phyloP scores from a whole-genome alignment of 192 early-diverging fungal genomes.

The Linderina pennispora region DNA sequence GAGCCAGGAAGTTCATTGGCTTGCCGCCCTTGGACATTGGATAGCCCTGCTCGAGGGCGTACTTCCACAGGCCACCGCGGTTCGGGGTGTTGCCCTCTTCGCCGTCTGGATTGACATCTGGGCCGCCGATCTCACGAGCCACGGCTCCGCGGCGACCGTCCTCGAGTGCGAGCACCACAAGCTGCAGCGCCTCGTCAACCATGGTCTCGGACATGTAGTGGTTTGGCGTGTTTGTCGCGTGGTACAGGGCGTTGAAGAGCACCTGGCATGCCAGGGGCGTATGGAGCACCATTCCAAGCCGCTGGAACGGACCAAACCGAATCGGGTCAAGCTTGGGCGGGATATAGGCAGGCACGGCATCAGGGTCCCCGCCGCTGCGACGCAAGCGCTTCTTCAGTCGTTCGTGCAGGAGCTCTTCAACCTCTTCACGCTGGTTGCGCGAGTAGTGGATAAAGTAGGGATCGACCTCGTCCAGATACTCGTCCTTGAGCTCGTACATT shows the following conservation, averaged over 20 bases:
- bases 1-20: conserved; percentile 61
- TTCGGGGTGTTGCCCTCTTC: conserved; percentile 6
- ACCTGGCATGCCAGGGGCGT: conserved; percentile 69
- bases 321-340: conserved; percentile 55
- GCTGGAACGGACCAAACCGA: conserved; percentile 58
- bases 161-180: conserved; percentile 65
- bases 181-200: conserved; percentile 71
- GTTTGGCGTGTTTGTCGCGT: conserved; percentile 52
- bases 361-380: conserved; percentile 23
- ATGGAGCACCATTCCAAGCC: conserved; percentile 65
- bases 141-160: conserved; percentile 39
- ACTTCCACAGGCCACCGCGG: conserved; percentile 43
- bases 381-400: conserved; percentile 36
- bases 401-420: conserved; percentile 70
- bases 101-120: conserved; percentile 1
- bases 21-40: conserved; percentile 27
- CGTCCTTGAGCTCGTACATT: conserved; percentile 81
- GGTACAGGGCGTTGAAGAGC: conserved; percentile 72
- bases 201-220: conserved; percentile 66
- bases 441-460: conserved; percentile 94
- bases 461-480: conserved; percentile 81
- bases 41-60: conserved; percentile 42
- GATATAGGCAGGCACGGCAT: conserved; percentile 45
- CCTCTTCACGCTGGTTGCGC: conserved; percentile 85
- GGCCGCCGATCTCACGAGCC: conserved; percentile 40